A percentile compares a stretch with the other conserved stretches of the same genome.
phyloP scores from a whole-genome alignment of 2,329 filamentous ascomycete species.

The Dothidotthia symphoricarpi region DNA sequence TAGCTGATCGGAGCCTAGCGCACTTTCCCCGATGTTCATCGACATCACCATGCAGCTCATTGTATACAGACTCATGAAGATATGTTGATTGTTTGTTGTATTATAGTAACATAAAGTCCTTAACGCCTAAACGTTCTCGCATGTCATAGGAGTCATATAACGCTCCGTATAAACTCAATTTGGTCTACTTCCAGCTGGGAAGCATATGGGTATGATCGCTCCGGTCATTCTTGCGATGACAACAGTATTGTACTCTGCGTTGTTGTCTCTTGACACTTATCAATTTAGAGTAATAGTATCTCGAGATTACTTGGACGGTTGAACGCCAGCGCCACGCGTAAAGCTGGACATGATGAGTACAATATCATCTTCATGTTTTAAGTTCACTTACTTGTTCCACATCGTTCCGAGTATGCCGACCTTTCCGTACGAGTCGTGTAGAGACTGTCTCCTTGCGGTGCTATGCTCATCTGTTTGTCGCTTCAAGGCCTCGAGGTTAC shows the following conservation, averaged over 20 bases:
- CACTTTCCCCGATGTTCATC: slow-evolving; percentile 12
- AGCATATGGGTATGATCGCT: no score
- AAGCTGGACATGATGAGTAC: slow-evolving; percentile 25
- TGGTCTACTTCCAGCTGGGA: no score
- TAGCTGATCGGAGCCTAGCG: slow-evolving; percentile 12
- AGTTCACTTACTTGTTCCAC: slow-evolving; percentile 37
- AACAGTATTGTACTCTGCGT: no score
- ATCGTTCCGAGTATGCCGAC: slow-evolving; percentile 31
- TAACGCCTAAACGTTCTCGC: no score
- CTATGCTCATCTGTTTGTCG: slow-evolving; percentile 31
- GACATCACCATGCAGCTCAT: no score
- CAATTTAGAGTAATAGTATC: slow-evolving; percentile 29
- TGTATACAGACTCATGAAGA: no score
- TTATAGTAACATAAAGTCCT: no score
- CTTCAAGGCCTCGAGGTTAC: slow-evolving; percentile 35
- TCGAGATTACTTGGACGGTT: slow-evolving; percentile 8
- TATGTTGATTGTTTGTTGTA: no score
- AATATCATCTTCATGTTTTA: no score
- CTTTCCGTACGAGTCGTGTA: slow-evolving; percentile 37
- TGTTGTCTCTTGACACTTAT: slow-evolving; percentile 5
- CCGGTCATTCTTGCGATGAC: no score
- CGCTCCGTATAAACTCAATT: no score
- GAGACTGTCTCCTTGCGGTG: slow-evolving; percentile 28
- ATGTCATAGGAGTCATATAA: no score
- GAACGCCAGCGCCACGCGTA: slow-evolving; percentile 27